phyloP scores from a whole-genome alignment of 164 flowering plant species.

The Brasenia schreberi region DNA sequence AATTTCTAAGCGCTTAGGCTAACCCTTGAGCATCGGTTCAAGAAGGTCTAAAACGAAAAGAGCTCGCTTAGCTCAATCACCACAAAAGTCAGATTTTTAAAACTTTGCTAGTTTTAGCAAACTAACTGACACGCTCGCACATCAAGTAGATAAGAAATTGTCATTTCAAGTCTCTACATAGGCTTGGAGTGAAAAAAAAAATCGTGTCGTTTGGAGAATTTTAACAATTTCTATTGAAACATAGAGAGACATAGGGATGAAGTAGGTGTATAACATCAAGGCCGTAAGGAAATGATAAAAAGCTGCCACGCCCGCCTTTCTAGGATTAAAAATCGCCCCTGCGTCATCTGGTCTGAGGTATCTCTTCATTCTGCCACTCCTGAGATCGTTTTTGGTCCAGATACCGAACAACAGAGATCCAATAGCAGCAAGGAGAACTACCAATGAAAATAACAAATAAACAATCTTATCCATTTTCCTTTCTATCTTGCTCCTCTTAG shows the following conservation, averaged over 20 bases:
- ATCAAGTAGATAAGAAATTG: too few species aligned
- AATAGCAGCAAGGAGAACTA: constrained; percentile 42
- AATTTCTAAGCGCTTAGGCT: too few species aligned
- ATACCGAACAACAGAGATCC: constrained; percentile 75
- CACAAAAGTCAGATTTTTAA: too few species aligned
- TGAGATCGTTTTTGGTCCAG: constrained; percentile 44
- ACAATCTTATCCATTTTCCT: constrained; percentile 71
- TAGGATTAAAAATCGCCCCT: constrained; percentile 45
- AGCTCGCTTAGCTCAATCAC: too few species aligned
- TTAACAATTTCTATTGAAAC: constrained; percentile 88
- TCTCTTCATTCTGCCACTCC: constrained; percentile 31
- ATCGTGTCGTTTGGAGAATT: constrained; percentile 87
- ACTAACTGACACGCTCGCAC: too few species aligned
- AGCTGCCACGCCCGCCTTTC: constrained; percentile 47
- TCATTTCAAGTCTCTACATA: too few species aligned
- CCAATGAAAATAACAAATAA: constrained; percentile 47
- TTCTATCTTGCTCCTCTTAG: constrained; percentile 86
- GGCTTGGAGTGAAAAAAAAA: too few species aligned
- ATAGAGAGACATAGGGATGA: constrained; percentile 89
- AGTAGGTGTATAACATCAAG: constrained; percentile 54
- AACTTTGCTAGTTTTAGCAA: too few species aligned
- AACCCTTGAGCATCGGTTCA: too few species aligned
- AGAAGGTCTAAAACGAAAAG: too few species aligned
- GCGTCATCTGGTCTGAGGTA: constrained; percentile 51
- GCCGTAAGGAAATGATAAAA: constrained; percentile 64